A percentile compares a stretch with the other conserved stretches of the same genome.
Evolutionary conservation across 1,139 yeast species (phyloP).

Genomic region (Wickerhamomyces sp.): DNA sequence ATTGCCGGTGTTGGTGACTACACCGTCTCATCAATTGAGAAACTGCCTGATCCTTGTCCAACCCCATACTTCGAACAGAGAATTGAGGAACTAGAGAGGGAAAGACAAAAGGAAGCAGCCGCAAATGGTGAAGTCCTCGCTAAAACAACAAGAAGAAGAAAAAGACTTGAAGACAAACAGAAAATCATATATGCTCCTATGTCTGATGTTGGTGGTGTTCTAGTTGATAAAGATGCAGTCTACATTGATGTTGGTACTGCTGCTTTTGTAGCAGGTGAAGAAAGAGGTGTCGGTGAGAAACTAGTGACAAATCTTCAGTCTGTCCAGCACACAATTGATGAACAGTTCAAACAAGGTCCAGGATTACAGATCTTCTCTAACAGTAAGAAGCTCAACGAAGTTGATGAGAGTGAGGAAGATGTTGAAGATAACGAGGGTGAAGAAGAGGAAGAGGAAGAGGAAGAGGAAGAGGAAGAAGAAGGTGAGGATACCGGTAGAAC

Average conservation of each 20-base stretch:
- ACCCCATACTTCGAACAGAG: slow-evolving; percentile 89
- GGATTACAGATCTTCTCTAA: slow-evolving; percentile 71
- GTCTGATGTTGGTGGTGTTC: slow-evolving; percentile 98
- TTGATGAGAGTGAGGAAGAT: slow-evolving; percentile 30
- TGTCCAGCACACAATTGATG: slow-evolving; percentile 59
- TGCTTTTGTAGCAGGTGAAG: slow-evolving; percentile 60
- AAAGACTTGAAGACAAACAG: slow-evolving; percentile 89
- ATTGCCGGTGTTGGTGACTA: slow-evolving; percentile 96
- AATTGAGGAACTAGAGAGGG: slow-evolving; percentile 74
- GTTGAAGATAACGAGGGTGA: slow-evolving; percentile 36
- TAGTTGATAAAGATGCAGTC: slow-evolving; percentile 96
- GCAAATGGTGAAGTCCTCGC: slow-evolving; percentile 49
- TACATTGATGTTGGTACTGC: slow-evolving; percentile 80
- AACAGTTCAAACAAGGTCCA: slow-evolving; percentile 55
- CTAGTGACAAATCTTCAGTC: slow-evolving; percentile 78
- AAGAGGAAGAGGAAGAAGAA: slow-evolving; percentile 27
- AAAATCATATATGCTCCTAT: slow-evolving; percentile 96
- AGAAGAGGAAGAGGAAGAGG: slow-evolving; percentile 31
- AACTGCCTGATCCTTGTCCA: slow-evolving; percentile 97
- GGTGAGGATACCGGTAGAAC: slow-evolving; percentile 51
- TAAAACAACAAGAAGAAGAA: slow-evolving; percentile 63
- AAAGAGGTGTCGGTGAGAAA: slow-evolving; percentile 75
- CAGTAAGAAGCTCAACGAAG: slow-evolving; percentile 45
- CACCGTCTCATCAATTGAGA: slow-evolving; percentile 69
- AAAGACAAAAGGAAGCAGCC: slow-evolving; percentile 59